Evolutionary conservation across 345 rosid genomes (phyloP).

Genomic region (Barbarea vulgaris): DNA sequence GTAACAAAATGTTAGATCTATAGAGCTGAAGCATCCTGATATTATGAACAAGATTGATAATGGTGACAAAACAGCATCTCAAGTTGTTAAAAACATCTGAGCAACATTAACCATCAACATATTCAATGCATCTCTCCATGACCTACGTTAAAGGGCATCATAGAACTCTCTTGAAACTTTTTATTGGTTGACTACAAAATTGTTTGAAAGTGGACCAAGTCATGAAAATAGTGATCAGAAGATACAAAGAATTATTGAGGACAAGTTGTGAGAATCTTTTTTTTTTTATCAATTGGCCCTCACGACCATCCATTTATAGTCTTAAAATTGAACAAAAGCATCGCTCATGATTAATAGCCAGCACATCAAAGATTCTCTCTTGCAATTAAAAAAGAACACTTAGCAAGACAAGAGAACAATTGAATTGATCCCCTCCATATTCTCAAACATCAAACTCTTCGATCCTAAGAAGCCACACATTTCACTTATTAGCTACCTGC

Average conservation of each 20-base stretch:
- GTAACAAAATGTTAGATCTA: slow-evolving; percentile 3
- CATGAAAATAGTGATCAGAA: slow-evolving; percentile 6
- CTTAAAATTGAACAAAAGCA: slow-evolving; percentile 23
- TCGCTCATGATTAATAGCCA: slow-evolving; percentile 22
- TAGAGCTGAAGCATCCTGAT: neutral
- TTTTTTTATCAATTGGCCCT: slow-evolving; percentile 4
- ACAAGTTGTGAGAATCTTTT: slow-evolving; percentile 23
- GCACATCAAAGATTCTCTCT: slow-evolving; percentile 27
- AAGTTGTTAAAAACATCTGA: neutral
- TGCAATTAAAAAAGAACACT: neutral
- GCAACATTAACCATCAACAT: neutral
- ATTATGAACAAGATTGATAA: neutral
- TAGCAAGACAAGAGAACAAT: slow-evolving; percentile 3
- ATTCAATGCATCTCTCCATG: neutral
- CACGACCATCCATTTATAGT: slow-evolving; percentile 25
- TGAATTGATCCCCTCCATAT: neutral
- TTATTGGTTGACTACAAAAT: slow-evolving; percentile 29
- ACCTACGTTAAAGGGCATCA: neutral
- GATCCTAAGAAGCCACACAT: no score
- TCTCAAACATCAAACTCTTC: no score
- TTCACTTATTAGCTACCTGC: neutral
- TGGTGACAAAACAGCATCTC: neutral
- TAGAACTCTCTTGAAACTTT: neutral
- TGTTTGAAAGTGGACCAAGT: slow-evolving; percentile 27
- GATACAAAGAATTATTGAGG: slow-evolving; percentile 14